Evolutionary conservation across 2,329 filamentous ascomycete species (phyloP).

Genomic region (Colletotrichum liaoningense): DNA sequence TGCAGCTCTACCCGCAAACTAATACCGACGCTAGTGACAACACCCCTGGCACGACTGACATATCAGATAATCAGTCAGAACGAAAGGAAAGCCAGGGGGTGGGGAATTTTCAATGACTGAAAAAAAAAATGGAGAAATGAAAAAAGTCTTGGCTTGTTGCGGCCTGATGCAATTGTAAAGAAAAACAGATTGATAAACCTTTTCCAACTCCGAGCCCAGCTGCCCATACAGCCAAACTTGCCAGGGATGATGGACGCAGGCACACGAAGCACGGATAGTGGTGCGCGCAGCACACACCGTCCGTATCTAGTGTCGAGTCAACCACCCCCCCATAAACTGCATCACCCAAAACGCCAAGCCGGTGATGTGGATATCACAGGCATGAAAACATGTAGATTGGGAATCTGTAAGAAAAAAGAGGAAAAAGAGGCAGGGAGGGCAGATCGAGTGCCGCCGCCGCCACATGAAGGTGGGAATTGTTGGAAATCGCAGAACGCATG

Average conservation of each 20-base stretch:
- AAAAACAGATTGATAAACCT: background rate
- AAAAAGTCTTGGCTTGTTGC: conserved; percentile 8
- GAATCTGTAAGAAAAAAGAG: background rate
- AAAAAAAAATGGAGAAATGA: background rate
- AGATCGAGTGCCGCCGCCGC: background rate
- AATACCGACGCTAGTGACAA: conserved; percentile 2
- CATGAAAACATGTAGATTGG: background rate
- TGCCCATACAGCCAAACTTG: background rate
- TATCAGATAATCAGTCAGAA: background rate
- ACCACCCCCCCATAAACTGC: conserved; percentile 4
- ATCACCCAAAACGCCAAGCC: conserved; percentile 34
- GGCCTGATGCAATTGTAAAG: conserved; percentile 6
- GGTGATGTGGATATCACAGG: conserved; percentile 15
- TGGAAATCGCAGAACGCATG: background rate
- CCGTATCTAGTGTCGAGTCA: conserved; percentile 4
- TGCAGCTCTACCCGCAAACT: background rate
- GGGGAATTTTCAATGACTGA: background rate
- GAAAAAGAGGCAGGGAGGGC: background rate
- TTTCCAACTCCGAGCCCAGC: background rate
- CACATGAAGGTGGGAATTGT: background rate
- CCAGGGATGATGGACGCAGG: background rate
- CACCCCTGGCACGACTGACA: background rate
- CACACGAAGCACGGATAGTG: conserved; percentile 20
- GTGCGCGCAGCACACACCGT: conserved; percentile 14
- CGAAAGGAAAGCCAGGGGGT: background rate